Base-by-base conservation (phyloP, 1,284 basidiomycete species). In the Cystobasidium pallidum region DNA sequence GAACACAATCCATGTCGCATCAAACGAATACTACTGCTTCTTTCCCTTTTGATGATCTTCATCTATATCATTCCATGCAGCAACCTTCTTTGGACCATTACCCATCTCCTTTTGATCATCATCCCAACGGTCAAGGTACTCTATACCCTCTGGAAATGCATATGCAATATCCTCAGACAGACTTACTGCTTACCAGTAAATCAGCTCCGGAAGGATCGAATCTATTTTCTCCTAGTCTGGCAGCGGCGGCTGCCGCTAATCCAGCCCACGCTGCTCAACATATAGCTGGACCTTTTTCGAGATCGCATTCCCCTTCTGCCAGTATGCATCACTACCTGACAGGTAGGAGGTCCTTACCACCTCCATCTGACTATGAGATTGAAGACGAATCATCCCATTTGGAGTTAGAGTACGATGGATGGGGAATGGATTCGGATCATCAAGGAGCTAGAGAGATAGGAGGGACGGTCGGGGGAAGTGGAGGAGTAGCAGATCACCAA, bases 1-100 rank as follows among this genome's bases (percentile, higher is more conserved):
- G 68, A 21, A 71, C 68, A 43, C 68, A 71, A 47, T 71, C 68
- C 10, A 71, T 71, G 68, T 71, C 68, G 13, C 54, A 47, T 39
- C 49, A 52, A 17, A 45, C 68, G 1, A 55, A 34, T 21, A 52
- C 47, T 36, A 71, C 68, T 21, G 55, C 67, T 43, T 63, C 68
- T 24, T 71, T 71, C 49, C 68, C 68, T 52, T 71, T 71, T 58
- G 52, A 71, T 36, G 59, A 71, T 51, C 49, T 71, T 2, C 68
- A 63, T 39, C 41, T 62, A 24, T 52, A 67, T 32, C 58, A 61
- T 62, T 70, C 67, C 11, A 49, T 54, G 43, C 58, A 59, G 28
- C 36, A 51, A 17, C 19, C 30, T 30, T 39, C 34, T 19, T 19
- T 39, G 19, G 51, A 34, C 28, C 7, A 36, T 54, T n/a, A 11